A percentile compares a stretch with the other conserved stretches of the same genome.
Conservation (phyloP, 2,329 filamentous ascomycete genomes). For the Acrodontium crateriforme region DNA sequence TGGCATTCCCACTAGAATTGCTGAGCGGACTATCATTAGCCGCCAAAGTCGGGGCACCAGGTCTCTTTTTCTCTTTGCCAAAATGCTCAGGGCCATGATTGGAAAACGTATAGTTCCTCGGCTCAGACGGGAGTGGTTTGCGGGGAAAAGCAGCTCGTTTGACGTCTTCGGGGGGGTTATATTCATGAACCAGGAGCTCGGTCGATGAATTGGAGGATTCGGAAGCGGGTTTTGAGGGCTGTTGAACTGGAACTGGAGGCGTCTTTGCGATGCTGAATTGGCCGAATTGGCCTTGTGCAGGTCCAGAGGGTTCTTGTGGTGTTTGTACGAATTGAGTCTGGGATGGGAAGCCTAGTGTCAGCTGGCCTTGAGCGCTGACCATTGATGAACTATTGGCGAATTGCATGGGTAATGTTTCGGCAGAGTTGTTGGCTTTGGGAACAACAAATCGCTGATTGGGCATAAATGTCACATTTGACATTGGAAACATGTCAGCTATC, state of each 20-base stretch:
- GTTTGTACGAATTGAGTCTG: slow-evolving; percentile 11
- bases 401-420: slow-evolving; percentile 8
- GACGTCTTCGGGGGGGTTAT: slow-evolving; percentile 30
- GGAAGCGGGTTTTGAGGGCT: too few species aligned
- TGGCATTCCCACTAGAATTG: too few species aligned
- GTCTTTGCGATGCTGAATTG: neutral
- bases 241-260: too few species aligned
- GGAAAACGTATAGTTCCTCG: slow-evolving; percentile 35
- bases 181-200: slow-evolving; percentile 34
- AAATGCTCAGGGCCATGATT: slow-evolving; percentile 34
- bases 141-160: slow-evolving; percentile 20
- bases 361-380: slow-evolving; percentile 12
- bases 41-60: too few species aligned
- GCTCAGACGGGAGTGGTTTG: slow-evolving; percentile 17
- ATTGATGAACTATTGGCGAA: slow-evolving; percentile 15
- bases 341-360: slow-evolving; percentile 13
- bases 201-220: slow-evolving; percentile 4
- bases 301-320: slow-evolving; percentile 7
- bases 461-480: slow-evolving; percentile 4
- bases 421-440: slow-evolving; percentile 3
- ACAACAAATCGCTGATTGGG: slow-evolving; percentile 6
- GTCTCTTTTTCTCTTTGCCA: slow-evolving; percentile 19
- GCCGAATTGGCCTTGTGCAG: slow-evolving; percentile 2
- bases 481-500: neutral
- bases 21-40: too few species aligned